Evolutionary conservation across 2,329 filamentous ascomycete genomes (phyloP).

Genomic region (Uncinocarpus reesii): DNA sequence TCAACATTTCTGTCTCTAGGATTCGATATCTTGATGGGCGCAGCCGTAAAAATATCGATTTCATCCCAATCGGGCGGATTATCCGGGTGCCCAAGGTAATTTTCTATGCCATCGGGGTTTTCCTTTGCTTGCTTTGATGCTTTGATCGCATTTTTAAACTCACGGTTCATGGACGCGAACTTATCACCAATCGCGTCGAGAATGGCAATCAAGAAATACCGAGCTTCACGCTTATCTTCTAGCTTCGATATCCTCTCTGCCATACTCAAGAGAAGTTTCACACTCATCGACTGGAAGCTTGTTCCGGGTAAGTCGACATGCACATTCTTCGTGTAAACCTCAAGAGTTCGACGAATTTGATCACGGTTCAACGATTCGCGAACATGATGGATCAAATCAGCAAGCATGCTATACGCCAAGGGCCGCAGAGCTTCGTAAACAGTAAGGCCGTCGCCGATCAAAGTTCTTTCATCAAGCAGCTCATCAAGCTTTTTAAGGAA

Average conservation of each 20-base stretch:
- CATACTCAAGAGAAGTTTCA: constrained; percentile 93
- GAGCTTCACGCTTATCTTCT: constrained; percentile 82
- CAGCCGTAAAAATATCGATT: constrained; percentile 91
- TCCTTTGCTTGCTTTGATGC: constrained; percentile 67
- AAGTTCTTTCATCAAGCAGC: constrained; percentile 79
- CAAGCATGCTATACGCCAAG: constrained; percentile 94
- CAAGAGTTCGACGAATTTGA: constrained; percentile 89
- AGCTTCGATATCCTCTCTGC: constrained; percentile 94
- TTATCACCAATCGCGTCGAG: constrained; percentile 97
- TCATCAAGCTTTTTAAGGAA: constrained; percentile 93
- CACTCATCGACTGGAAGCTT: constrained; percentile 99
- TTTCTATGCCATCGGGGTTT: constrained; percentile 60
- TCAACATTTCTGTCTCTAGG: constrained; percentile 80
- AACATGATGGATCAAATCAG: constrained; percentile 94
- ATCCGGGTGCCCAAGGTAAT: constrained; percentile 74
- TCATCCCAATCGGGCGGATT: constrained; percentile 89
- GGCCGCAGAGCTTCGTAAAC: constrained; percentile 96
- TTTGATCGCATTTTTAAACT: constrained; percentile 91
- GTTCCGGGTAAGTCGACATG: constrained; percentile 95
- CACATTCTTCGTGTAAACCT: constrained; percentile 92
- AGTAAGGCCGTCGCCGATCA: constrained; percentile 91
- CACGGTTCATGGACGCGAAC: constrained; percentile 93
- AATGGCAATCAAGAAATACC: constrained; percentile 94
- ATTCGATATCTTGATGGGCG: constrained; percentile 91
- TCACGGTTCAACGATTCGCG: constrained; percentile 77